A percentile compares a stretch with the other conserved stretches of the same genome.
Conservation (phyloP, 2,329 filamentous ascomycete genomes). For the Clonostachys chloroleuca region DNA sequence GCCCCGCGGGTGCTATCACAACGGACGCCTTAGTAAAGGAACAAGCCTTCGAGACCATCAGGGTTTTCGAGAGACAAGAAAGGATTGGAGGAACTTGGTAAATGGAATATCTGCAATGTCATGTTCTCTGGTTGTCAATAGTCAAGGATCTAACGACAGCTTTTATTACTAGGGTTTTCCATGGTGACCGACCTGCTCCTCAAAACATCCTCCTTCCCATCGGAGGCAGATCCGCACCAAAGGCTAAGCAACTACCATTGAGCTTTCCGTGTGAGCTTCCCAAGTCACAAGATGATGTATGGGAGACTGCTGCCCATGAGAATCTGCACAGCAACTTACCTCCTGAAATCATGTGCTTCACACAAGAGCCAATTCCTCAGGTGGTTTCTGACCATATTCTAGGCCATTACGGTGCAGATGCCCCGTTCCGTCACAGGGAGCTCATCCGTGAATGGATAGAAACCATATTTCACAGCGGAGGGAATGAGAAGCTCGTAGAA, state of each 20-base stretch:
- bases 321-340: conserved; percentile 64
- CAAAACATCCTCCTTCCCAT: no score
- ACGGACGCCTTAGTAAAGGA: conserved; percentile 57
- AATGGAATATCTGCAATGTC: conserved; percentile 8
- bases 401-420: conserved; percentile 44
- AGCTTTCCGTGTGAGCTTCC: no score
- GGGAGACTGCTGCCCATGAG: conserved; percentile 38
- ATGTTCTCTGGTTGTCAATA: no score
- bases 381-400: conserved; percentile 19
- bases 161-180: no score
- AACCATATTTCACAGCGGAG: conserved; percentile 37
- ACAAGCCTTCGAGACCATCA: conserved; percentile 50
- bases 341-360: conserved; percentile 54
- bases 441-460: conserved; percentile 32
- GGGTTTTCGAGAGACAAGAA: conserved; percentile 58
- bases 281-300: no score
- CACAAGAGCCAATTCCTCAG: conserved; percentile 47
- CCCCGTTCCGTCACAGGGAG: conserved; percentile 58
- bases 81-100: conserved; percentile 58
- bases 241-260: no score
- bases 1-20: conserved; percentile 55
- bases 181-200: no score
- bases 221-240: no score
- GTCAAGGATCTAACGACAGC: no score
- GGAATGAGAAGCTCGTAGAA: conserved; percentile 45